Evolutionary conservation across 2,329 filamentous ascomycete species (phyloP), one percentile per base, ranked within the genome.

Genomic region (Macrophomina pseudophaseolina): DNA sequence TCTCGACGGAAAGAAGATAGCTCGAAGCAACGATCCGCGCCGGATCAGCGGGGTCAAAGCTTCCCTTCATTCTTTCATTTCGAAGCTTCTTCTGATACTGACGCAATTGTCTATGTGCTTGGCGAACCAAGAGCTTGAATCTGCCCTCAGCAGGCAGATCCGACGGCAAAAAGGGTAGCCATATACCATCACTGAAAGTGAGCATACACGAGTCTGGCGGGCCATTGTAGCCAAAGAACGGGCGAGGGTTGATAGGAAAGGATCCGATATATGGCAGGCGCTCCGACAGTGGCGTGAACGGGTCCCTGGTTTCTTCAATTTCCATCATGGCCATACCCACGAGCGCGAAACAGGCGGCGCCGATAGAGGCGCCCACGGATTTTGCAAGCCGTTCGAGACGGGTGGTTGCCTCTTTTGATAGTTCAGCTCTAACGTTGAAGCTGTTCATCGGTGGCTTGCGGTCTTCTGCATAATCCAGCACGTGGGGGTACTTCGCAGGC

Each of bases 261-360:
- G 79, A 80, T 3, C 78, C 80, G 32, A 78, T 78, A 72, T 83
- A 82, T 7, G 79, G 75, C 18, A 71, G 72, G 23, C 75, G 75
- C n/a, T 76, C 54, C 9, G 69, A 23, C 28, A 73, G 35, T 1
- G 72, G 71, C 5, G 75, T 68, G 40, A 72, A 7, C 4, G 79
- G 76, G 44, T 77, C 62, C 0, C 68, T 74, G 1, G 68, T 49
- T 64, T 81, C 78, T 68, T 83, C 71, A 1, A 83, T 71, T 9
- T 78, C 75, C 80, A 83, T 83, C 81, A 83, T 83, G 1, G 75
- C 70, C n/a, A 83, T 70, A 0, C 78, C 82, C 2, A 78, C 77
- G 6, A 84, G 76, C 3, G 81, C 81, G 71, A 83, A 83, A 66
- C 79, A 80, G 0, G 80, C 81, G 0, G 82, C 79, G 0, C 82